Conservation (phyloP, 2,329 filamentous ascomycete species). For the Scorias spongiosa region DNA sequence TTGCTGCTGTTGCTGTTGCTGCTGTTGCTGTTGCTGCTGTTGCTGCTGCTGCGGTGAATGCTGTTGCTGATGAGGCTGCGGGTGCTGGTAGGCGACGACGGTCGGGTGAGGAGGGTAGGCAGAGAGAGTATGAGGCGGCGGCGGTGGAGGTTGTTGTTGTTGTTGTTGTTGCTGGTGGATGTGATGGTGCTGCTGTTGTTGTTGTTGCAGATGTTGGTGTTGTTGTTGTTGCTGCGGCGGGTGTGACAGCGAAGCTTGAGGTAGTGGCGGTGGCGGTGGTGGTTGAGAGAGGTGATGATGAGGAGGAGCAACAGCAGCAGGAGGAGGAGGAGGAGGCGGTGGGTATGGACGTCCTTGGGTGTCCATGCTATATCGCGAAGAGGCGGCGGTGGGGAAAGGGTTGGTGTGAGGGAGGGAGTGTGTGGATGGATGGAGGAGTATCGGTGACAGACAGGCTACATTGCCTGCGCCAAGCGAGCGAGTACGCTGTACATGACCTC, state of each 20-base stretch:
- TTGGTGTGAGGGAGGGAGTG: neutral
- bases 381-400: neutral
- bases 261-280: neutral
- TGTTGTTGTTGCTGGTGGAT: neutral
- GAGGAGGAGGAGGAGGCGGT: neutral
- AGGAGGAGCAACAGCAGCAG: too few relatives aligned
- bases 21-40: constrained; percentile 5
- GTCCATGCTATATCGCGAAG: neutral
- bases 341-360: neutral
- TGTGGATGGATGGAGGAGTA: neutral
- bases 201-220: neutral
- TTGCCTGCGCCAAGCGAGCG: neutral
- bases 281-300: neutral
- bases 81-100: neutral
- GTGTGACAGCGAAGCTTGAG: neutral
- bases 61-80: neutral
- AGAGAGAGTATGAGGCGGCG: neutral
- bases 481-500: neutral
- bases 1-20: constrained; percentile 5
- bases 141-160: too few relatives aligned
- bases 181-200: neutral
- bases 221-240: neutral
- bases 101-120: neutral
- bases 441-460: neutral
- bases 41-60: constrained; percentile 2